Conservation (phyloP, 495 filamentous ascomycete genomes). For the Penicillium robsamsonii region DNA sequence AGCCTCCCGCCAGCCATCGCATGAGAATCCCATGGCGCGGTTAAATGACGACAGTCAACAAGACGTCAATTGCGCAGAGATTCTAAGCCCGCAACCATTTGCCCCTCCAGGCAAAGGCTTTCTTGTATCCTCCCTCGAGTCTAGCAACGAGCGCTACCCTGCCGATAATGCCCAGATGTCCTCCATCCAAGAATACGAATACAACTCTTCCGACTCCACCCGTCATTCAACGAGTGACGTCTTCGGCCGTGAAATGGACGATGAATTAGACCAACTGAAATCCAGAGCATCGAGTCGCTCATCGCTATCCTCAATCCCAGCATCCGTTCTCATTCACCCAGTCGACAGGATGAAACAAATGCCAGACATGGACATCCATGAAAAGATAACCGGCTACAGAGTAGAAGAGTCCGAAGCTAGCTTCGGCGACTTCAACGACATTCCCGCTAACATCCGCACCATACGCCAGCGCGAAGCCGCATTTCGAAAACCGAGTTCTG, state of each 20-base stretch:
- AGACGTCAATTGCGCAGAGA: constrained; percentile 16
- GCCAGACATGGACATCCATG: constrained; percentile 14
- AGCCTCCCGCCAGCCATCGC: neutral
- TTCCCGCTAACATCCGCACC: constrained; percentile 22
- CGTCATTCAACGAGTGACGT: constrained; percentile 34
- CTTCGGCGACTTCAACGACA: constrained; percentile 23
- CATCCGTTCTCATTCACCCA: constrained; percentile 37
- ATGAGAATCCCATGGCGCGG: constrained; percentile 20
- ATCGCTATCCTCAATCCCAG: constrained; percentile 44
- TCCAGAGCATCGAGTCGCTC: constrained; percentile 45
- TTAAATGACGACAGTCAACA: constrained; percentile 18
- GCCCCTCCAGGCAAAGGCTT: constrained; percentile 19
- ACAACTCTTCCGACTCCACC: constrained; percentile 39
- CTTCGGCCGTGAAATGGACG: constrained; percentile 31
- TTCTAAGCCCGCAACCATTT: constrained; percentile 28
- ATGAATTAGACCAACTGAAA: constrained; percentile 30
- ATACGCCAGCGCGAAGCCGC: constrained; percentile 43
- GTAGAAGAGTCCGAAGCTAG: constrained; percentile 28
- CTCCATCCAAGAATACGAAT: constrained; percentile 32
- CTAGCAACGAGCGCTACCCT: constrained; percentile 16
- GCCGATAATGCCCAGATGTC: constrained; percentile 25
- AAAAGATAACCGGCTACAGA: constrained; percentile 23
- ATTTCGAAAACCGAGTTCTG: constrained; percentile 71
- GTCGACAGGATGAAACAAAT: constrained; percentile 24
- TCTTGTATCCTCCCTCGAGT: constrained; percentile 23